Conservation (phyloP, 306 rosid species). For the Ormosia semicastrata region DNA sequence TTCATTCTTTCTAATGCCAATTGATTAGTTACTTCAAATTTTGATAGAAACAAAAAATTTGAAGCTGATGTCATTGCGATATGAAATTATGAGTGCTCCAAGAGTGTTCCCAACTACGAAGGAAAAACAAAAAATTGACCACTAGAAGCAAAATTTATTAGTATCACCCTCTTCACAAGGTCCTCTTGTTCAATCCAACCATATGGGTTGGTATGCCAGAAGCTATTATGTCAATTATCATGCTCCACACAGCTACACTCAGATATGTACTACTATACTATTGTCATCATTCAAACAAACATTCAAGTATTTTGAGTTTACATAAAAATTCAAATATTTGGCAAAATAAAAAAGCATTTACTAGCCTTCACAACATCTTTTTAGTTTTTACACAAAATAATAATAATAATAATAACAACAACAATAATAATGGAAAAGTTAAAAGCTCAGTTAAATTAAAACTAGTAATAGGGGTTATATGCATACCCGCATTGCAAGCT, state of each 20-base stretch:
- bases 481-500: too few species aligned
- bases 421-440: not conserved
- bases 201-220: too few species aligned
- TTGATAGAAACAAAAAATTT: too few species aligned
- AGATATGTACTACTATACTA: too few species aligned
- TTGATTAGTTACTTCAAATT: too few species aligned
- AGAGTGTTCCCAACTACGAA: not conserved
- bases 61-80: not conserved
- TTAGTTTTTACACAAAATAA: not conserved
- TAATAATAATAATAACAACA: too few species aligned
- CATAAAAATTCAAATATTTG: not conserved
- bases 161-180: too few species aligned
- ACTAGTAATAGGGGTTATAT: constrained; percentile 2
- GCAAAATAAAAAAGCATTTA: not conserved
- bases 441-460: not conserved
- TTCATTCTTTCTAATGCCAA: not conserved
- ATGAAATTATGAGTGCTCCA: not conserved
- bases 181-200: too few species aligned
- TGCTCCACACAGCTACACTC: too few species aligned
- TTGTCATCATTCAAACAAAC: too few species aligned
- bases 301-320: too few species aligned
- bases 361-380: not conserved
- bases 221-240: too few species aligned
- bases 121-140: not conserved
- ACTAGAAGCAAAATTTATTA: not conserved